These are phyloP conservation scores for Tausonia pullulans DNA, from an alignment of 1,284 basidiomycete genomes.

Conservation along the genomic window DNA sequence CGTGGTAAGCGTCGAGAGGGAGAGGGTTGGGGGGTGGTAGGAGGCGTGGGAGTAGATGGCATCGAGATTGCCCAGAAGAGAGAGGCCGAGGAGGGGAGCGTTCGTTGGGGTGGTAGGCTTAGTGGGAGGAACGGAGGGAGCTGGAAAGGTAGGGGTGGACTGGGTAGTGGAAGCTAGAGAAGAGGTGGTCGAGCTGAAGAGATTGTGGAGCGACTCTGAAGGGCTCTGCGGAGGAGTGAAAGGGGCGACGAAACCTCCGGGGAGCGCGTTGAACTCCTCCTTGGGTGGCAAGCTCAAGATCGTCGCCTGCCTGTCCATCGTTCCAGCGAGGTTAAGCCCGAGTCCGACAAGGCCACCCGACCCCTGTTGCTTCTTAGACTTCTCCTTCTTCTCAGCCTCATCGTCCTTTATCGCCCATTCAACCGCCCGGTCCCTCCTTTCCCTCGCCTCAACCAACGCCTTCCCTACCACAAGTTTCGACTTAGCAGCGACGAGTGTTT, in stretches of 20 bases:
- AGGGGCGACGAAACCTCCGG: too few species aligned
- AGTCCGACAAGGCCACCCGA: background rate
- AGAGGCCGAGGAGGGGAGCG: slow-evolving; percentile 55
- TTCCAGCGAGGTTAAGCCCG: too few species aligned
- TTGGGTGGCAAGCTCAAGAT: too few species aligned
- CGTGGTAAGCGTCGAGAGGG: slow-evolving; percentile 56
- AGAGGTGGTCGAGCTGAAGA: too few species aligned
- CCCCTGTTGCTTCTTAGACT: background rate
- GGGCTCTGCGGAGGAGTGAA: too few species aligned
- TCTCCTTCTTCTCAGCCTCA: slow-evolving; percentile 20
- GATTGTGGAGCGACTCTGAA: too few species aligned
- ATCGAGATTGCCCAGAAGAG: slow-evolving; percentile 65
- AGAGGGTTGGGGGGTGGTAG: slow-evolving; percentile 39
- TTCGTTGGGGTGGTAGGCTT: background rate
- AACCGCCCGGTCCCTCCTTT: slow-evolving; percentile 48
- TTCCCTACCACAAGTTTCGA: slow-evolving; percentile 48
- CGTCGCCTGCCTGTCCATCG: too few species aligned
- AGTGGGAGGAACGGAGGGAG: too few species aligned
- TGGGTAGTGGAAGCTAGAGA: too few species aligned
- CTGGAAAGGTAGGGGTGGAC: too few species aligned
- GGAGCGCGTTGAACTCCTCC: too few species aligned
- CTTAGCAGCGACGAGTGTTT: slow-evolving; percentile 52
- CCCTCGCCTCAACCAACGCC: slow-evolving; percentile 48
- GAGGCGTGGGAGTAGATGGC: slow-evolving; percentile 55
- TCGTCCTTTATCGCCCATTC: slow-evolving; percentile 62